Base-by-base conservation (phyloP, 345 rosid genomes). In the Linum usitatissimum region DNA sequence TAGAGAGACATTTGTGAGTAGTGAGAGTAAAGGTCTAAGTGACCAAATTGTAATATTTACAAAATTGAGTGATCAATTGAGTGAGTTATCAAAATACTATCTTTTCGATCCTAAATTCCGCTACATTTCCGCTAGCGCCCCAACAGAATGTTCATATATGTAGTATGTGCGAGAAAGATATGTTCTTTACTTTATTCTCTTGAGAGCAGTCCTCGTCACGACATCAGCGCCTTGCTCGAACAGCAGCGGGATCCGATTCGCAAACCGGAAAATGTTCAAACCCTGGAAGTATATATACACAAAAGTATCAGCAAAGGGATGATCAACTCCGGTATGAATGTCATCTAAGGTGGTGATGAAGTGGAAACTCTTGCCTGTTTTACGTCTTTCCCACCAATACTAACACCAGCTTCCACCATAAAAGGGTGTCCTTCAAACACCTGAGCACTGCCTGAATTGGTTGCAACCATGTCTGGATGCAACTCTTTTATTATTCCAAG, bases 161-260 rank as follows among this genome's bases (percentile, higher is more conserved):
- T n/a, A 23, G 28, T 23, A 23, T 23, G 28, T 23, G 28, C 28
- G 28, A 23, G 28, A 23, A 23, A 23, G 28, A 23, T 23, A 23
- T 23, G 28, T 23, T 23, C 28, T 23, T 23, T 78, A 92, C 98
- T 77, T 84, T 78, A 92, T 92, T 86, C 98, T 85, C 78, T 87
- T 92, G 20, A 81, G 74, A 51, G 95, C 91, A 54, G 95, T 89
- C 73, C 97, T 79, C 48, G 98, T 92, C 66, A 89, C 98, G 71
- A 92, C 98, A 73, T 92, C 98, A 69, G 84, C 98, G 62, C 97
- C 98, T 85, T 92, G 98, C 79, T 92, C 98, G 71, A 92, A 92
- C 30, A 92, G 93, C 68, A 92, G 98, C 0, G 95, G 97, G 61
- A 89, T 92, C 58, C 98, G 87, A 61, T 92, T 89, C 66, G 96